Base-by-base conservation (phyloP, 2,329 filamentous ascomycete species). In the Claviceps capensis region DNA sequence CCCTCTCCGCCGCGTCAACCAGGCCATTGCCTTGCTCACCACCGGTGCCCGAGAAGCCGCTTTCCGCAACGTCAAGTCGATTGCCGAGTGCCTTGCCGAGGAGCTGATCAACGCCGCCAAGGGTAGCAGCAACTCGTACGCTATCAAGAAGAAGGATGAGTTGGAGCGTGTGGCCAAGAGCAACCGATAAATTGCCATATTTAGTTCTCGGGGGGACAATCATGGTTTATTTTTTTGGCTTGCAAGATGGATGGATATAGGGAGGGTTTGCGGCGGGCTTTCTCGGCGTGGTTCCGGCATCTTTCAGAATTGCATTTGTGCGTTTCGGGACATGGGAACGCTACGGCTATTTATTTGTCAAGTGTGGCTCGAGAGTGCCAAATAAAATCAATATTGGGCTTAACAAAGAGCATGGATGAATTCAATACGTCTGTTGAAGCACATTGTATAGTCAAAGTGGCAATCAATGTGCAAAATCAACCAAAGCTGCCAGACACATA, bases 81-180 rank as follows among this genome's bases (percentile, higher is more conserved):
- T 98, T 72, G 90, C 94, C 68, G 93, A 98, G 83, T 97, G 93
- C 81, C 80, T 98, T 68, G 93, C 93, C 72, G 94, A 98, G 79
- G 93, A 98, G 85, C 83, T 98, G 74, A 97, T 98, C 86, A 98
- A 98, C 83, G 94, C 94, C 72, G 94, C 94, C 75, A 98, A 98
- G 88, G 93, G 93, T 71, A 94, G 86, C 85, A 94, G 87, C 79
- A 98, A 98, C 89, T 96, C 90, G 65, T 98, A 97, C 75, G 93
- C 94, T 69, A 98, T 98, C 85, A 98, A 98, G 89, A 98, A 98
- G 89, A 98, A 98, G 91, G 93, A 98, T 76, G 94, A 98, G 86
- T 78, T 98, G 79, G 93, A 98, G 86, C 93, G 93, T 93, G 93
- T 98, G 68, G 93, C 93, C 78, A 98, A 98, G 88, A 88, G 83